Evolutionary conservation across 2,329 filamentous ascomycete species (phyloP), one percentile per base, ranked within the genome.

Genomic region (Alternaria sp.): DNA sequence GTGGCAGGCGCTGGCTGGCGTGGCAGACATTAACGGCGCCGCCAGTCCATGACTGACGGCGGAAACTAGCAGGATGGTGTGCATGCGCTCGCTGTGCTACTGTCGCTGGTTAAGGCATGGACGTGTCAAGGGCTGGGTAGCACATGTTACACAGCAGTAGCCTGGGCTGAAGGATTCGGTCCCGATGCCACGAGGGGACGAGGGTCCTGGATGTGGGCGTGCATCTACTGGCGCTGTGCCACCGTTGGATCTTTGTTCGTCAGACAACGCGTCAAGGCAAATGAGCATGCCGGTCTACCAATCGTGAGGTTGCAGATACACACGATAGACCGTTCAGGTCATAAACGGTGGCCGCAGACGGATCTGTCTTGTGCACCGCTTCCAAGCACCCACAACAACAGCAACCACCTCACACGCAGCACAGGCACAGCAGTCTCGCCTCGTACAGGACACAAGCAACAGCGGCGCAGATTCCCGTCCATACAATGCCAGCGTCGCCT

Each of bases 41-140:
- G 65, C 67, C 66, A 62, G 69, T 64, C 54, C 47, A 52, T 58
- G 45, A 71, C 68, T 77, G 75, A 78, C 75, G 74, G 74, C 74
- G 77, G 77, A 72, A 74, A 69, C 77, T 78, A 78, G 74, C 69
- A 72, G 56, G 52, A 54, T 54, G 28, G 61, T 55, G 68, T 69
- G 71, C 69, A 74, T 74, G 71, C 68, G 65, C 62, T 59, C 28
- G 51, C 40, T 58, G 52, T 61, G 26, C 30, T 61, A 47, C 52
- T 62, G 45, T 71, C 71, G 67, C 71, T 72, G 67, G 66, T 68
- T 59, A 62, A 71, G 70, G 74, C 69, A 66, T 72, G 72, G 73
- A 66, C 64, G 64, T 67, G 44, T 62, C 56, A 59, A 59, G 56
- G 30, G 69, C 69, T 71, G 50, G 49, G 19, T 52, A 23, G 19